Evolutionary conservation across 768 basidiomycete genomes (phyloP).

Genomic region (Mrakia hoshinonis): DNA sequence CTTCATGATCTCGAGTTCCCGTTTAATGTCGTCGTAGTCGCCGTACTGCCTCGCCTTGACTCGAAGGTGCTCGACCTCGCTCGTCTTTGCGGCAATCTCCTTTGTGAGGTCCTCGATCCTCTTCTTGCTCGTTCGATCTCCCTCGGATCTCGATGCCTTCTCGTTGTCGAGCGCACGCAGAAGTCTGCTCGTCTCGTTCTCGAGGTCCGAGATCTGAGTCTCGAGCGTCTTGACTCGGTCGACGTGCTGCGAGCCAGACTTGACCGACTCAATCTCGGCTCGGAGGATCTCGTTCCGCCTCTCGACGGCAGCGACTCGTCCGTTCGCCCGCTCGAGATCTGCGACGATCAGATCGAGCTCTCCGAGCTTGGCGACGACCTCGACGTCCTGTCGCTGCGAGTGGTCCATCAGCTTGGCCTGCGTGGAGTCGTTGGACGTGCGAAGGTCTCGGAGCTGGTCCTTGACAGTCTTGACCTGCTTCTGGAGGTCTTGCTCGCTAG

Average conservation of each 20-base stretch:
- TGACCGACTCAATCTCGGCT: constrained; percentile 85
- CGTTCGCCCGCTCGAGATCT: constrained; percentile 91
- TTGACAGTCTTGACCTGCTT: constrained; percentile 83
- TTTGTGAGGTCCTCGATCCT: constrained; percentile 54
- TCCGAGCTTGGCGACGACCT: too few relatives aligned
- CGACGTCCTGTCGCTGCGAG: constrained; percentile 61
- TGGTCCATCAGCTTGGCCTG: constrained; percentile 89
- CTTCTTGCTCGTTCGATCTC: constrained; percentile 48
- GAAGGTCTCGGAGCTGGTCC: constrained; percentile 79
- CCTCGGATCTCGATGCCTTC: constrained; percentile 56
- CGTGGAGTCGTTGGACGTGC: constrained; percentile 80
- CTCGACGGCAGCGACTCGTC: constrained; percentile 82
- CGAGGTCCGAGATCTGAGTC: constrained; percentile 62
- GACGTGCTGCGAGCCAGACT: constrained; percentile 64
- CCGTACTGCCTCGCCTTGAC: constrained; percentile 59
- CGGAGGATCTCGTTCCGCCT: constrained; percentile 91
- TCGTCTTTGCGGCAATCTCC: constrained; percentile 49
- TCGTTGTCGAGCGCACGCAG: constrained; percentile 50
- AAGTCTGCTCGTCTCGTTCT: constrained; percentile 63
- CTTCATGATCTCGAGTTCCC: constrained; percentile 98
- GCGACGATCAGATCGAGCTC: constrained; percentile 92
- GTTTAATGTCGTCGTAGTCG: constrained; percentile 96
- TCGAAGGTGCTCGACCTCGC: constrained; percentile 62
- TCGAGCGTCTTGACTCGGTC: constrained; percentile 63
- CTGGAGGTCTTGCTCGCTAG: constrained; percentile 82